Base-by-base conservation (phyloP, 148 eudicot species). In the Diospyros kaki region DNA sequence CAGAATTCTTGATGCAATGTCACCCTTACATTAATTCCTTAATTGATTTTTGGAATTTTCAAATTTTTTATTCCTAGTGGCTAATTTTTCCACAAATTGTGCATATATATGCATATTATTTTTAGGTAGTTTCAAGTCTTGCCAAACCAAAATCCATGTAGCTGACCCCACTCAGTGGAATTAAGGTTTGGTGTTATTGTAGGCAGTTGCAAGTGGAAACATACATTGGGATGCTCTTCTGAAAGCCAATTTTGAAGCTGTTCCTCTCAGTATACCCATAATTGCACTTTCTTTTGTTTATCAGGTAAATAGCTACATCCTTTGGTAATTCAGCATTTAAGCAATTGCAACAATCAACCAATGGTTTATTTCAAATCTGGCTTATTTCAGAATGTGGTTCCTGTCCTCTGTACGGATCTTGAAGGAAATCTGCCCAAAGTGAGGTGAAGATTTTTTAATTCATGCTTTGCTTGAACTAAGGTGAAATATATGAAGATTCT, bases 271-370 rank as follows among this genome's bases (percentile, higher is more conserved):
- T 81, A 86, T 94, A 80, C 98, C 98, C 9, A 81, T 94, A 80
- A 81, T 94, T 75, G 93, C 93, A 63, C 90, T 94, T 72, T 88
- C 98, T 62, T 94, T 92, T 78, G 98, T 94, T 76, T 94, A 92
- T 76, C 98, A 94, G 83, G 98, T 92, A 28, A 85, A 75, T 40
- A 51, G 45, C 42, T 38, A n/a, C 14, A 44, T 17, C n/a, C 45
- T 50, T 54, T 39, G 38, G 12, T 45, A 53, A 51, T 75, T 48
- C 18, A 52, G 5, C 58, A 48, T 72, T 28, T 52, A 54, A 55
- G 41, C 61, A 45, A 48, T 68, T 41, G 53, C 68, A 59, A 28
- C 28, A 53, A 6, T 54, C 39, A 62, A 4, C 66, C 74, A 40
- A 58, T 77, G 73, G 46, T 41, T 72, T 69, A 44, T 75, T 73